A percentile compares a stretch with the other conserved stretches of the same genome.
phyloP scores from a whole-genome alignment of 176 grass and related monocot species.

The Oryza rufipogon region DNA sequence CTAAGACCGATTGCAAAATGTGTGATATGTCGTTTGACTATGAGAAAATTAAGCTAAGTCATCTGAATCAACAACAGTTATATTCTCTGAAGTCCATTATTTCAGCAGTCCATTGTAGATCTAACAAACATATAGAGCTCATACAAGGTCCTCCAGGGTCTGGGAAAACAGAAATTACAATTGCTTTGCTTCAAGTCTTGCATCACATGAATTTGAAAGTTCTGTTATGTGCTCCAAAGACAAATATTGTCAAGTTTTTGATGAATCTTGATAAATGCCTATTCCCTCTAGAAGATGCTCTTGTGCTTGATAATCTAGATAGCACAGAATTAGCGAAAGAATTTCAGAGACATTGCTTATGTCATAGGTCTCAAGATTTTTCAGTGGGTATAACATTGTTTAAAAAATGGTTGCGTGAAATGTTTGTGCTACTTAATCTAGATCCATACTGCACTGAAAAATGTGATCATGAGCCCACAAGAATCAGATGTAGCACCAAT shows the following conservation, averaged over 20 bases:
- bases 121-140: neutral
- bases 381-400: neutral
- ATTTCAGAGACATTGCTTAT: no score
- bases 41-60: neutral
- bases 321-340: no score
- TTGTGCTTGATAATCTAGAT: neutral
- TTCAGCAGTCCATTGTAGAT: neutral
- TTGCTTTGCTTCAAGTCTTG: neutral
- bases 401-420: neutral
- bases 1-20: neutral
- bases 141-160: neutral
- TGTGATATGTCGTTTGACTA: neutral
- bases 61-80: neutral
- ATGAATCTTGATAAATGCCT: neutral
- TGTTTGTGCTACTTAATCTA: neutral
- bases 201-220: neutral
- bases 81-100: neutral
- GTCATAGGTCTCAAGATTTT: no score
- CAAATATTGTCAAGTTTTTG: neutral
- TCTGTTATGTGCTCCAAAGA: neutral
- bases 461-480: neutral
- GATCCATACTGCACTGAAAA: neutral
- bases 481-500: neutral
- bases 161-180: neutral
- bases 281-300: neutral